Evolutionary conservation across 1,284 basidiomycete genomes (phyloP).

Genomic region (Macrocybe sp.): DNA sequence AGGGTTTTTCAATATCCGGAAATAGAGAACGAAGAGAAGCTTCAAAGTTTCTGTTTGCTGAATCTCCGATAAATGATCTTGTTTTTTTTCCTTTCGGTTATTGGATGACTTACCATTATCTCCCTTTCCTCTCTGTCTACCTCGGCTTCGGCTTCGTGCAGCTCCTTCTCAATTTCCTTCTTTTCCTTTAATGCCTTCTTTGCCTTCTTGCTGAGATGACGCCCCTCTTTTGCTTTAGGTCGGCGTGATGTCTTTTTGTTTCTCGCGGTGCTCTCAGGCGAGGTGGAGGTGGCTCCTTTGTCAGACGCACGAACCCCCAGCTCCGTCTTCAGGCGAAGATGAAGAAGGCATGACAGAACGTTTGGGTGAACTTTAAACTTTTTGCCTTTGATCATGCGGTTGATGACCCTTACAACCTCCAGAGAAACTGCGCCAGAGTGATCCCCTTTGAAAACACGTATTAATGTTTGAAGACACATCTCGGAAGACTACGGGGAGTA

Average conservation of each 20-base stretch:
- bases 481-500: slow-evolving; percentile 57
- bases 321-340: slow-evolving; percentile 87
- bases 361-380: slow-evolving; percentile 88
- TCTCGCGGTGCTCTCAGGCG: slow-evolving; percentile 31
- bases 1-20: slow-evolving; percentile 90
- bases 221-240: slow-evolving; percentile 60
- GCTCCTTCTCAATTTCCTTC: slow-evolving; percentile 83
- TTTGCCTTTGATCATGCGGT: slow-evolving; percentile 95
- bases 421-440: slow-evolving; percentile 77
- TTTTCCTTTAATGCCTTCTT: slow-evolving; percentile 78
- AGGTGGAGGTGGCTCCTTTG: slow-evolving; percentile 39
- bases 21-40: slow-evolving; percentile 96
- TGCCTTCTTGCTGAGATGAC: slow-evolving; percentile 86
- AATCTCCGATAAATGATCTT: not conserved
- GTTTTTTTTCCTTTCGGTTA: slow-evolving; percentile 3
- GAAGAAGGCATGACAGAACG: slow-evolving; percentile 81
- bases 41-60: slow-evolving; percentile 98
- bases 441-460: slow-evolving; percentile 80
- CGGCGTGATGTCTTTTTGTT: slow-evolving; percentile 44
- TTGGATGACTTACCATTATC: slow-evolving; percentile 55
- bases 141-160: slow-evolving; percentile 92
- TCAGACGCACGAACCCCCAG: slow-evolving; percentile 77
- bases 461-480: slow-evolving; percentile 77
- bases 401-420: slow-evolving; percentile 87
- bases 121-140: slow-evolving; percentile 91